These are phyloP conservation scores for Diutina scorzettiae DNA, from an alignment of 1,139 yeast genomes.

Conservation along the genomic window DNA sequence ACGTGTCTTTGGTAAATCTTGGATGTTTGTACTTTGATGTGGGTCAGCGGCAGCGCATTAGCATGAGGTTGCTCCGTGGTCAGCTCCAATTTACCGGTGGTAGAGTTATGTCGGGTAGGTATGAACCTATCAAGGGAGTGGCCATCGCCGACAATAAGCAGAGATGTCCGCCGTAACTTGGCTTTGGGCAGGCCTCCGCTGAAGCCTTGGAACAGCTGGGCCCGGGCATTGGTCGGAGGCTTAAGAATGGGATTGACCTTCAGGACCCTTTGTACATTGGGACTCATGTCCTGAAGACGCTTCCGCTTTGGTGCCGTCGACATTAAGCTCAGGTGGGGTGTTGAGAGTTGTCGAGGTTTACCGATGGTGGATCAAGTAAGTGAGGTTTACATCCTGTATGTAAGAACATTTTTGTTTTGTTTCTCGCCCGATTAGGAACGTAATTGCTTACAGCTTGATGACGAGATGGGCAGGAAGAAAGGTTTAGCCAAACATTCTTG, in stretches of 20 bases:
- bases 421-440: neutral
- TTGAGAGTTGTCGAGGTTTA: neutral
- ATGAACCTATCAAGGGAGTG: conserved; percentile 28
- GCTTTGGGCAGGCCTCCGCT: conserved; percentile 7
- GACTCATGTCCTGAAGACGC: conserved; percentile 30
- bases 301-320: conserved; percentile 5
- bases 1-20: conserved; percentile 72
- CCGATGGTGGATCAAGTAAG: neutral
- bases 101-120: conserved; percentile 33
- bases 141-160: conserved; percentile 10
- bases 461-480: no score
- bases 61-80: conserved; percentile 25
- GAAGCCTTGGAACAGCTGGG: conserved; percentile 4
- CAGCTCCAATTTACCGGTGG: conserved; percentile 26
- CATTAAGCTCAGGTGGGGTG: neutral
- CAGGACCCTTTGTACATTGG: conserved; percentile 20
- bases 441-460: neutral
- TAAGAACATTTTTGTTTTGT: neutral
- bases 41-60: conserved; percentile 38
- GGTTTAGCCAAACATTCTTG: no score
- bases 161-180: conserved; percentile 10
- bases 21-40: conserved; percentile 59
- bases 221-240: conserved; percentile 9
- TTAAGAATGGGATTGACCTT: conserved; percentile 16
- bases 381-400: no score